Evolutionary conservation across 208 protist genomes (phyloP), one percentile per base, ranked within the genome.

Genomic region (Crithidia expoeki): DNA sequence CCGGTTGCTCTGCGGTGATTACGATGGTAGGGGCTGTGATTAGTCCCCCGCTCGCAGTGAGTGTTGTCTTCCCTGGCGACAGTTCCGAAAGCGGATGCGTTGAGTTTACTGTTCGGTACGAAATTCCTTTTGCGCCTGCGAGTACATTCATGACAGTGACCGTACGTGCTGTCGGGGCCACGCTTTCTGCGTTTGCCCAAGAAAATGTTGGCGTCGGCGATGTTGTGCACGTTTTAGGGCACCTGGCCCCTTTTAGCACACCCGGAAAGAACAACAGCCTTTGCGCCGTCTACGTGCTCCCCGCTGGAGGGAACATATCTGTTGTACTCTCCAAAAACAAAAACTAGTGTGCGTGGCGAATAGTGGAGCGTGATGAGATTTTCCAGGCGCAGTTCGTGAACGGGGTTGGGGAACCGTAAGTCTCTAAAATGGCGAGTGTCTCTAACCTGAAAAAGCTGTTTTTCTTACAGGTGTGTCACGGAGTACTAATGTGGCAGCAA

Each of bases 161-260:
- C 28, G 80, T 95, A 25, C 87, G 90, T 7, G 86, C 80, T 57
- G 78, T 84, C 53, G 87, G 89, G 2, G 74, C 68, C 2, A 86
- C 84, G n/a, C 68, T 96, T 28, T 56, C 67, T 16, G 68, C 71
- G 0, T 96, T 94, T 76, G 82, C 84, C 0, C 36, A 42, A 3
- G 56, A 80, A 30, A 57, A 85, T 38, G 61, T 96, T 5, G n/a
- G 40, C 12, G 71, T 79, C 7, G 92, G 87, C 4, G 92, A 94
- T 79, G 56, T 92, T 49, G 86, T 96, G 19, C 92, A 96, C 68
- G 80, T 93, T 55, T 76, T 94, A 38, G 92, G 92, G 14, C 87
- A 94, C 51, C 46, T 96, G n/a, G 57, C 83, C 12, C 88, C 86
- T 14, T 21, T 72, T 21, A 32, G 12, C 42, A 46, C 46, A 42